Conservation (phyloP, 1,284 basidiomycete genomes). For the Cutaneotrichosporon curvatum region DNA sequence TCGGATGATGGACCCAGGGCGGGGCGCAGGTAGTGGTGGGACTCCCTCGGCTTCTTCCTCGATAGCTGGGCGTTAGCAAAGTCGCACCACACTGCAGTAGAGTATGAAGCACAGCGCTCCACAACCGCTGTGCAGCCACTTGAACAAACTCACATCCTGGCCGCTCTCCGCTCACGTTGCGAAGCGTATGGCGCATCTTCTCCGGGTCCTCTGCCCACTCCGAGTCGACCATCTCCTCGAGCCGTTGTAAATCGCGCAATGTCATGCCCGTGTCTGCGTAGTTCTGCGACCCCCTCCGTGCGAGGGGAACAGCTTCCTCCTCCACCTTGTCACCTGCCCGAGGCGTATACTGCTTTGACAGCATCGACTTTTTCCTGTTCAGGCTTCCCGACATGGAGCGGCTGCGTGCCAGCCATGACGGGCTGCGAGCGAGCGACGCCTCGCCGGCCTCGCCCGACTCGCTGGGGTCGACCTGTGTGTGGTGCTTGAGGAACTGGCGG, state of each 20-base stretch:
- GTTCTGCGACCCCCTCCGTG: constrained; percentile 59
- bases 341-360: constrained; percentile 78
- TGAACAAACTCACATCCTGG: constrained; percentile 72
- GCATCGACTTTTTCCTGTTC: constrained; percentile 76
- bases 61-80: constrained; percentile 7
- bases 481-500: constrained; percentile 87
- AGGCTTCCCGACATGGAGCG: constrained; percentile 51
- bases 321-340: constrained; percentile 65
- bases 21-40: constrained; percentile 78
- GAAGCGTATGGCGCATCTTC: constrained; percentile 69
- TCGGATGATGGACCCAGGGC: constrained; percentile 77
- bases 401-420: constrained; percentile 36
- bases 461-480: constrained; percentile 56
- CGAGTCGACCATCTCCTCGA: constrained; percentile 87
- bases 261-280: constrained; percentile 68
- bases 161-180: constrained; percentile 78
- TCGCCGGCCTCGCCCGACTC: constrained; percentile 26
- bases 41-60: constrained; percentile 48
- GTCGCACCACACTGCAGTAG: neutral
- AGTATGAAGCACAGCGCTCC: no score
- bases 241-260: constrained; percentile 81
- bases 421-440: constrained; percentile 25
- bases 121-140: no score
- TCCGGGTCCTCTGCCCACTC: constrained; percentile 74
- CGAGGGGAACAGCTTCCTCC: constrained; percentile 56